These are phyloP conservation scores for Neonectria sp. DNA, from an alignment of 2,329 filamentous ascomycete species.

Conservation along the genomic window DNA sequence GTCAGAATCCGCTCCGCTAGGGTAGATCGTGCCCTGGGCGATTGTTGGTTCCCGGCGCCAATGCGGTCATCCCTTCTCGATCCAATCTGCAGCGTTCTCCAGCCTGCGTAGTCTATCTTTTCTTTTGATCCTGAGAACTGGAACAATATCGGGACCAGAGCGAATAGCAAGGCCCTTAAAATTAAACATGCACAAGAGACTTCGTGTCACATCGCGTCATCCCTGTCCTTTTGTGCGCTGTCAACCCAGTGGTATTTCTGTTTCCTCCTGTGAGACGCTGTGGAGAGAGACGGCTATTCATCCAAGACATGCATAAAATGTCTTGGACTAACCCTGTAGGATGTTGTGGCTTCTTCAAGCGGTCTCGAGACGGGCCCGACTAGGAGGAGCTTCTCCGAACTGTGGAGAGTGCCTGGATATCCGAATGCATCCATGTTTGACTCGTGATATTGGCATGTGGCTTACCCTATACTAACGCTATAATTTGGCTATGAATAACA, in stretches of 20 bases:
- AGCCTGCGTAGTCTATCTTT: slow-evolving; percentile 9
- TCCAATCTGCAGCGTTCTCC: slow-evolving; percentile 15
- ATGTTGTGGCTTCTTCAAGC: neutral
- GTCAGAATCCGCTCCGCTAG: slow-evolving; percentile 6
- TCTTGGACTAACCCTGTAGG: neutral
- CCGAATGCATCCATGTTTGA: neutral
- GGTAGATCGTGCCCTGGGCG: slow-evolving; percentile 18
- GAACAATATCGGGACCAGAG: neutral
- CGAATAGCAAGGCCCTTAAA: neutral
- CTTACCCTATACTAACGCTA: neutral
- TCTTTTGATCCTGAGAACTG: slow-evolving; percentile 21
- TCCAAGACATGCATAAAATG: slow-evolving; percentile 9
- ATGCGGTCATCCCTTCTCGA: slow-evolving; percentile 18
- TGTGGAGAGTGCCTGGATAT: neutral
- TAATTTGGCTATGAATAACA: neutral
- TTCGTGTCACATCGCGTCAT: slow-evolving; percentile 14
- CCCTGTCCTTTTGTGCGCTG: neutral
- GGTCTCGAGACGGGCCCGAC: neutral
- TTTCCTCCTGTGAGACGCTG: neutral
- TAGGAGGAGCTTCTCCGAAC: neutral
- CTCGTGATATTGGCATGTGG: neutral
- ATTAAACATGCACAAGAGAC: neutral
- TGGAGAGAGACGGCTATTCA: slow-evolving; percentile 13
- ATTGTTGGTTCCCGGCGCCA: slow-evolving; percentile 23
- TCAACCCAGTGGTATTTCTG: slow-evolving; percentile 4